Evolutionary conservation across 1,284 basidiomycete genomes (phyloP), one percentile per base, ranked within the genome.

Genomic region (Cryptococcus wingfieldii): DNA sequence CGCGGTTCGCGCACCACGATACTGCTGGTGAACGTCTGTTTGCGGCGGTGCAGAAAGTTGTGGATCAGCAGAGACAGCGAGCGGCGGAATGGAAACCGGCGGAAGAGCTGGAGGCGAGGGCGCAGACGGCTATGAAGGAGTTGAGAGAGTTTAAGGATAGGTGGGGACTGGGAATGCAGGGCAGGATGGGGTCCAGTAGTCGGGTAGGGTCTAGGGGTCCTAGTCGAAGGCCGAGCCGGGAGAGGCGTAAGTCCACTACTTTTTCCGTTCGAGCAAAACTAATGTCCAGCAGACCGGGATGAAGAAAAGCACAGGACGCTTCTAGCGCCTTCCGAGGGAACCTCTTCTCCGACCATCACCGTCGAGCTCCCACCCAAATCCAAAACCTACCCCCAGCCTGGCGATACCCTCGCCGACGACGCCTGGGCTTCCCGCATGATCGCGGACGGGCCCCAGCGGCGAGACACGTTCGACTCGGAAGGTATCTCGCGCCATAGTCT

Each of bases 101-200:
- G 37, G 74, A 73, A 43, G 68, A 70, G 47, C 56, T 77, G 8
- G 70, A 74, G 38, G 57, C 58, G 25, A 63, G 68, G 16, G 67
- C 66, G 5, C 69, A 72, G 45, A 64, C 57, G 23, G 72, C 72
- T 5, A 73, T 72, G 68, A 66, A 67, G 56, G 67, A 74, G 53
- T 53, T 71, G 38, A 57, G 71, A 48, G 70, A 67, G 38, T 66
- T 71, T 37, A 65, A 63, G 43, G 72, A 70, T 18, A 61, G 64
- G 56, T 67, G 63, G 64, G 58, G 60, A 4, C 51, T 56, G 47
- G 56, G 58, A 9, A 39, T 62, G 46, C 45, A 46, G 6, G 54
- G 50, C 42, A 47, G 57, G 50, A 45, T 51, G 16, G 58, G 54
- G 16, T 25, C 45, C 9, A 46, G 27, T 28, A 63, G 59, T 54